Conservation (phyloP, 192 early-diverging fungal species). For the Borealophlyctis nickersoniae region DNA sequence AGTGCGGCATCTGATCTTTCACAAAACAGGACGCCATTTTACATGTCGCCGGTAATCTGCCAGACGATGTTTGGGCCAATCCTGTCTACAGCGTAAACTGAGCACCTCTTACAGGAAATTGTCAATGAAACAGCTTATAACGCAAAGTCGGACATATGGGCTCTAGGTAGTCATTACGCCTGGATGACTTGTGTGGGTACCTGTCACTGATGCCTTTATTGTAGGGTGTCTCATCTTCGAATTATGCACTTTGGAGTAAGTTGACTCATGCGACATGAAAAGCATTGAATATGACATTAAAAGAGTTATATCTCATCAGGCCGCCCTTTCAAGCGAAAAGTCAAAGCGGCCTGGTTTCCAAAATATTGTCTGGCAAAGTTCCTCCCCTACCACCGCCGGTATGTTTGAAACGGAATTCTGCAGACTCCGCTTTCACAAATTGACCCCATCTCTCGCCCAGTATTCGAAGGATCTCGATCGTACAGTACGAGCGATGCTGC, state of each 20-base stretch:
- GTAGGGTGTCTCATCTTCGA: constrained; percentile 68
- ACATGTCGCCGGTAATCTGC: constrained; percentile 69
- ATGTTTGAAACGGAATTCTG: constrained; percentile 7
- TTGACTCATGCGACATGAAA: background rate
- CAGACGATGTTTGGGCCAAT: background rate
- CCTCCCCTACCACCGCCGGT: constrained; percentile 46
- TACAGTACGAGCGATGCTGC: constrained; percentile 55
- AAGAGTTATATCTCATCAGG: too few relatives aligned
- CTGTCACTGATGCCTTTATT: background rate
- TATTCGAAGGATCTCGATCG: constrained; percentile 35
- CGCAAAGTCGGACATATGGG: constrained; percentile 72
- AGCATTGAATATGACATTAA: background rate
- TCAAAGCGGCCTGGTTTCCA: constrained; percentile 51
- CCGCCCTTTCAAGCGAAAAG: constrained; percentile 71
- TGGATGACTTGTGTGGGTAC: background rate
- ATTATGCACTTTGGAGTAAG: constrained; percentile 69
- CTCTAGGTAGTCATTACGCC: constrained; percentile 44
- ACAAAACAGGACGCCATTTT: constrained; percentile 62
- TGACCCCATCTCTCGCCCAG: background rate
- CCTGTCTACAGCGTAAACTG: background rate
- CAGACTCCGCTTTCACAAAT: background rate
- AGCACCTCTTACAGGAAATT: constrained; percentile 45
- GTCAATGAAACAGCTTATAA: constrained; percentile 67
- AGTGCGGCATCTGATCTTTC: too few relatives aligned
- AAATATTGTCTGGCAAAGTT: constrained; percentile 59